Evolutionary conservation across 345 rosid genomes (phyloP), one percentile per base, ranked within the genome.

Genomic region (Dimocarpus longan): DNA sequence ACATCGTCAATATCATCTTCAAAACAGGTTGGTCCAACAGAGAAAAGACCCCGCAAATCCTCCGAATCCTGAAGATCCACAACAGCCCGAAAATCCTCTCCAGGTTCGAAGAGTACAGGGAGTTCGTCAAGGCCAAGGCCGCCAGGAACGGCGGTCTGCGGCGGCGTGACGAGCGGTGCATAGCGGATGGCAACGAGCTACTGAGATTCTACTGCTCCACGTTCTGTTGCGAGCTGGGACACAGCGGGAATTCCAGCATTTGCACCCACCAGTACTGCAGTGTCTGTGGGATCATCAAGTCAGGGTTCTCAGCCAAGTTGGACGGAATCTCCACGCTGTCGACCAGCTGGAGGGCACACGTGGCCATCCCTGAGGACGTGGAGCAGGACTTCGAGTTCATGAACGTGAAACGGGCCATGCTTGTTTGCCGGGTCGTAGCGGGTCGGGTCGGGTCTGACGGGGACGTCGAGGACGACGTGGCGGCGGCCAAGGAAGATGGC

Each of bases 101-200:
- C 0, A 88, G 94, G 73, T 96, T 96, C 75, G 99, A 96, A 67
- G 98, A 96, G 80, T 91, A 94, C 85, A 87, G 98, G 16, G 99
- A 96, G 86, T 64, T 86, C 7, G 98, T 96, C 42, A 96, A 93
- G 79, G 80, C 91, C 2, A 87, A 91, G 78, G 97, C 97, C 0
- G 89, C 92, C 3, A 76, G 91, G 72, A 83, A 74, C 83, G 81
- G 90, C 11, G 78, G 73, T n/a, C 50, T 70, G 0, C 24, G 81
- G 76, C 73, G 82, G 37, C 83, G 89, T 28, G 95, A 94, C 78
- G 98, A 90, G 84, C 84, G 99, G n/a, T 95, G 99, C 79, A 85
- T 90, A n/a, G 98, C 94, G 43, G 99, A 95, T 82, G 99, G 99
- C 10, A 95, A 95, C 79, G 99, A 95, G 87, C 96, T 95, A 3